phyloP scores from a whole-genome alignment of 78 protist species.

The Cavenderia fasciculata region DNA sequence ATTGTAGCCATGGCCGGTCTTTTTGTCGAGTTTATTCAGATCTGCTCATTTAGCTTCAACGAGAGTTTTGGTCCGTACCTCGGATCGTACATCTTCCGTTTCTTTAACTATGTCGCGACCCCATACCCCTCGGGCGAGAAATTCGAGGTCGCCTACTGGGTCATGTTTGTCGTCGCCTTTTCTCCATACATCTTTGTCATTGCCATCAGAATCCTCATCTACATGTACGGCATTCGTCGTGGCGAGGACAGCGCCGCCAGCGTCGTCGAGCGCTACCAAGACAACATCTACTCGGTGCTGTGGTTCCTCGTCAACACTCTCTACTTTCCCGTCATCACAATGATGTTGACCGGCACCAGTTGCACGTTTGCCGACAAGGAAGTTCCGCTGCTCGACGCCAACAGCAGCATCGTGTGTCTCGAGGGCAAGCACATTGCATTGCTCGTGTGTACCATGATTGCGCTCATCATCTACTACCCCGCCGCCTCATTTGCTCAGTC shows the following conservation, averaged over 20 bases:
- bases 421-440: constrained; percentile 57
- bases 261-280: constrained; percentile 69
- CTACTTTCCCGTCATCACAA: constrained; percentile 73
- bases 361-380: constrained; percentile 40
- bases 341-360: constrained; percentile 68
- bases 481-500: constrained; percentile 78
- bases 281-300: constrained; percentile 56
- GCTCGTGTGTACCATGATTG: constrained; percentile 69
- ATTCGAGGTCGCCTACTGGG: constrained; percentile 74
- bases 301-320: constrained; percentile 73
- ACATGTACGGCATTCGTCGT: constrained; percentile 66
- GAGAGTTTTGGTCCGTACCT: constrained; percentile 19
- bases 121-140: constrained; percentile 43
- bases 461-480: constrained; percentile 58
- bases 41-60: constrained; percentile 66
- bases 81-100: constrained; percentile 34
- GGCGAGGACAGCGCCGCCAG: constrained; percentile 59
- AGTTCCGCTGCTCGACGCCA: constrained; percentile 39
- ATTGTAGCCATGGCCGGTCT: constrained; percentile 74
- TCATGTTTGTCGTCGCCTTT: constrained; percentile 69
- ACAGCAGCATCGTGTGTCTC: constrained; percentile 26
- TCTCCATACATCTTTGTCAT: constrained; percentile 68
- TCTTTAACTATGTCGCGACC: constrained; percentile 50
- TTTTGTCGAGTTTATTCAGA: constrained; percentile 74
- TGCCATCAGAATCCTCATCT: constrained; percentile 69